Base-by-base conservation (phyloP, 352 stramenopile species). In the Globisporangium paddicum region DNA sequence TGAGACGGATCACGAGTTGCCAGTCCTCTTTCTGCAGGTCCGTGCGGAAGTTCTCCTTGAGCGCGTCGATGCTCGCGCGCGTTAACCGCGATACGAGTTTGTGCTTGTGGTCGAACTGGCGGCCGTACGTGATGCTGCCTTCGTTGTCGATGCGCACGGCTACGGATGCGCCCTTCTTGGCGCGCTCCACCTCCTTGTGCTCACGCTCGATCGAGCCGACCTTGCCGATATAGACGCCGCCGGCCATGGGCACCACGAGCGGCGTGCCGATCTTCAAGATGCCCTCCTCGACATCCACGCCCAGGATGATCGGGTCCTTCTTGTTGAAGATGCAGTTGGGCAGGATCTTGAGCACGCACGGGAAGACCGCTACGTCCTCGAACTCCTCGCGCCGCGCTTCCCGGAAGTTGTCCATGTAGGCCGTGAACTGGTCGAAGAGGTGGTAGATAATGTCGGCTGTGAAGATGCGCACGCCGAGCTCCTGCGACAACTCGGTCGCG, bases 391-490 rank as follows among this genome's bases (percentile, higher is more conserved):
- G 81, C 55, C 94, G 79, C 45, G 87, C 77, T 69, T 96, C 84
- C 52, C 88, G 94, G 51, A 98, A 96, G 63, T 98, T 89, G 62
- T 98, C 93, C 69, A 99, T 98, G 76, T 99, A 98, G 10, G 87
- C 78, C 44, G 95, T 98, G 74, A 99, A 99, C 69, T 99, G 96
- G 75, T 99, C 96, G 67, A 99, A 99, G 51, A 99, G 79, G 81
- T 99, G 97, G 79, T 99, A 99, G 77, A 99, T 99, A 68, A 99
- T 99, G 67, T 99, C 97, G 30, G 97, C 97, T 18, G 96, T 99
- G 80, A 99, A 99, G 69, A 99, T 99, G 41, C 91, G 82, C 47
- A 99, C 96, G 60, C 94, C 92, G 42, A 98, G 86, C 52, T 98
- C 93, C 46, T 94, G 66, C 7, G 95, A 79, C 57, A 96, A 67